Conservation (phyloP, 2,329 filamentous ascomycete genomes). For the Emergomyces africanus region DNA sequence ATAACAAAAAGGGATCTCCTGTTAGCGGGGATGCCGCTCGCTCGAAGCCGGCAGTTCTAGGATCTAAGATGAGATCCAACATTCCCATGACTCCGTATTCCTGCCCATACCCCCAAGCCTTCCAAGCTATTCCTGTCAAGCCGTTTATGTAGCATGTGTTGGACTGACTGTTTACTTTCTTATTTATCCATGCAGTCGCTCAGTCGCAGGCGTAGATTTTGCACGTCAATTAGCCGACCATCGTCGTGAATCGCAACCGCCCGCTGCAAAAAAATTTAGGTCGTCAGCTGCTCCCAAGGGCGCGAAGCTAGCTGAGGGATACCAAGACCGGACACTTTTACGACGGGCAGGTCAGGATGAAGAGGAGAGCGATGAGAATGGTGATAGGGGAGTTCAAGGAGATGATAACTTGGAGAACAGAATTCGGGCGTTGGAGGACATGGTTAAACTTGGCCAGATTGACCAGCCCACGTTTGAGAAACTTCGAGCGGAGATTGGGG, state of each 20-base stretch:
- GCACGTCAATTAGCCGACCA: slow-evolving; percentile 72
- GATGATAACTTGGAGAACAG: slow-evolving; percentile 39
- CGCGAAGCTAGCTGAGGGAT: slow-evolving; percentile 64
- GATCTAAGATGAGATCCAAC: slow-evolving; percentile 63
- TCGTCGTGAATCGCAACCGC: slow-evolving; percentile 40
- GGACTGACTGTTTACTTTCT: slow-evolving; percentile 4
- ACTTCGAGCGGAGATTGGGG: slow-evolving; percentile 56
- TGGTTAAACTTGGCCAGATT: slow-evolving; percentile 72
- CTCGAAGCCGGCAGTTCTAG: slow-evolving; percentile 44
- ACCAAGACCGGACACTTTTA: slow-evolving; percentile 65
- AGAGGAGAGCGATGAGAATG: slow-evolving; percentile 35
- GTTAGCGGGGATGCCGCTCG: slow-evolving; percentile 33
- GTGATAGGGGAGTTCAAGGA: slow-evolving; percentile 19
- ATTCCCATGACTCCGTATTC: slow-evolving; percentile 89
- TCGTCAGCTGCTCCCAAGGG: slow-evolving; percentile 69
- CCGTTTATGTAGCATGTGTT: slow-evolving; percentile 1
- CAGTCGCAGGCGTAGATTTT: slow-evolving; percentile 58
- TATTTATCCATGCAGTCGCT: slow-evolving; percentile 40
- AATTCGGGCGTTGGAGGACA: slow-evolving; percentile 67
- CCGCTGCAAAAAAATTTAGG: slow-evolving; percentile 59
- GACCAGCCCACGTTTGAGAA: slow-evolving; percentile 66
- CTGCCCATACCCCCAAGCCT: background rate
- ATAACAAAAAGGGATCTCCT: slow-evolving; percentile 13
- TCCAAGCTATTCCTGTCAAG: background rate
- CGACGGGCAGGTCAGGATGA: slow-evolving; percentile 45